Percentiles rank a stretch among this genome's conserved stretches.
Conservation (phyloP, 192 early-diverging fungal genomes). For the Diversispora eburnea region DNA sequence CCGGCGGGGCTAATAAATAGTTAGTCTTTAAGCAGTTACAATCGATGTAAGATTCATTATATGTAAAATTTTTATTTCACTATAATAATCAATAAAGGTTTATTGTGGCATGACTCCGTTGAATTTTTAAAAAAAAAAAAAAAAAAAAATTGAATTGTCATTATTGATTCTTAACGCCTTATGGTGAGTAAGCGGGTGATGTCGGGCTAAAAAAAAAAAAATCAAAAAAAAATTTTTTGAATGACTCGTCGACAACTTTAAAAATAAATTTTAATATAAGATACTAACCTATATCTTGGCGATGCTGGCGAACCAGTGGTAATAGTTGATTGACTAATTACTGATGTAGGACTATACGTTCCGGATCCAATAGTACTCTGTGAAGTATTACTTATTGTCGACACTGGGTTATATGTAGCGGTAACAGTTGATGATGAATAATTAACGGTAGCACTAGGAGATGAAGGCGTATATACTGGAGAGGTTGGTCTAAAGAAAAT, state of each 20-base stretch:
- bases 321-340: neutral
- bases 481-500: slow-evolving; percentile 19
- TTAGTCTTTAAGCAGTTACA: too few relatives aligned
- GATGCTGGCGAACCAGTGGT: slow-evolving; percentile 1
- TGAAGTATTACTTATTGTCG: neutral
- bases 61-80: too few relatives aligned
- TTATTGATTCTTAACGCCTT: neutral
- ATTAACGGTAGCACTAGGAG: neutral
- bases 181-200: slow-evolving; percentile 21
- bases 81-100: too few relatives aligned
- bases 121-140: too few relatives aligned
- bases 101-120: too few relatives aligned
- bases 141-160: too few relatives aligned
- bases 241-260: neutral
- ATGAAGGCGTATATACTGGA: slow-evolving; percentile 19
- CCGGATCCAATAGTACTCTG: neutral
- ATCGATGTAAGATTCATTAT: too few relatives aligned
- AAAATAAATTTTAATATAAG: neutral
- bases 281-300: slow-evolving; percentile 13
- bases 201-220: slow-evolving; percentile 7
- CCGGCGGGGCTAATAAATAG: too few relatives aligned
- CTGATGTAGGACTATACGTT: slow-evolving; percentile 4
- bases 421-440: neutral
- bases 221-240: neutral
- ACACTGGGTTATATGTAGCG: neutral